Conservation (phyloP, 2,329 filamentous ascomycete species). For the Hypoxylon sp. region DNA sequence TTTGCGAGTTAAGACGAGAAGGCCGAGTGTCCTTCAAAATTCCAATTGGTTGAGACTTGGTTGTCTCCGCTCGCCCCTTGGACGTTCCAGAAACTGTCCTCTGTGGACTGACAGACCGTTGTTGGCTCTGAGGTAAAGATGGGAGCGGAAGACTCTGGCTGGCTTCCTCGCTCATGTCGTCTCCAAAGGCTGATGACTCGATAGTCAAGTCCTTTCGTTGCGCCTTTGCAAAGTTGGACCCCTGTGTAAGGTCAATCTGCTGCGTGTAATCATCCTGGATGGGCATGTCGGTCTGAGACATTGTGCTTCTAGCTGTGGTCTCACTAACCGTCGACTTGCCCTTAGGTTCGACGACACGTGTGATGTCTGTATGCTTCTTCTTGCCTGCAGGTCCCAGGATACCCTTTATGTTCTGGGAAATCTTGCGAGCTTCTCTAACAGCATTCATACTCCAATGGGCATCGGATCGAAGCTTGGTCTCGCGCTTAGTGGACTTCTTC, state of each 20-base stretch:
- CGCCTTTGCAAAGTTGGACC: constrained; percentile 53
- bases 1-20: constrained; percentile 43
- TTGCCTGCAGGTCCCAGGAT: constrained; percentile 48
- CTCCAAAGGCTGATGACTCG: constrained; percentile 44
- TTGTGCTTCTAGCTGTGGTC: constrained; percentile 56
- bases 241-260: constrained; percentile 56
- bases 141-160: constrained; percentile 53
- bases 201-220: constrained; percentile 46
- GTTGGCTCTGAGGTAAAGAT: constrained; percentile 43
- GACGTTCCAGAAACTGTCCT: constrained; percentile 37
- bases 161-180: constrained; percentile 47
- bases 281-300: constrained; percentile 53
- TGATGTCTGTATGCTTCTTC: constrained; percentile 53
- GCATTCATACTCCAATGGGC: constrained; percentile 40
- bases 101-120: constrained; percentile 41
- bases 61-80: constrained; percentile 38
- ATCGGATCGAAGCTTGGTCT: constrained; percentile 43
- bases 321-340: constrained; percentile 53
- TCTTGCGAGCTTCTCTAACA: constrained; percentile 46
- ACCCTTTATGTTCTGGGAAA: constrained; percentile 47
- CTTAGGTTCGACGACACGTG: constrained; percentile 55
- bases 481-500: constrained; percentile 43
- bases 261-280: constrained; percentile 58
- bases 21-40: constrained; percentile 57
- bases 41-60: constrained; percentile 50